Evolutionary conservation across 352 stramenopile species (phyloP).

Genomic region (Pythium dissotocum): DNA sequence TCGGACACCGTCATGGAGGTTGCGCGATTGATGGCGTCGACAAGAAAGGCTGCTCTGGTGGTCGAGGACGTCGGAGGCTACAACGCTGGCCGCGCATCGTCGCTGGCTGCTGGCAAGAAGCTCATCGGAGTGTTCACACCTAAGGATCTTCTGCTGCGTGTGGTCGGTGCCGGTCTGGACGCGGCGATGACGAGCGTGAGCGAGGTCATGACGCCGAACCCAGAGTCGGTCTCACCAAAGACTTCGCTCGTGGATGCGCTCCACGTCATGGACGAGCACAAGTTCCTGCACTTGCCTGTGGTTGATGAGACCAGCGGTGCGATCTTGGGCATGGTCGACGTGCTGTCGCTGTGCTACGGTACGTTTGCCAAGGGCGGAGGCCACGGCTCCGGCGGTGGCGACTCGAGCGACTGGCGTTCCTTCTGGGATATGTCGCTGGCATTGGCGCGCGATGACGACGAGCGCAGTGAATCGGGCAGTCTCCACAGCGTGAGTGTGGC

Average conservation of each 20-base stretch:
- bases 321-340: slow-evolving; percentile 86
- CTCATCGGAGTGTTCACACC: slow-evolving; percentile 97
- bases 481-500: slow-evolving; percentile 59
- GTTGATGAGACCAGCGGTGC: slow-evolving; percentile 79
- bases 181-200: slow-evolving; percentile 89
- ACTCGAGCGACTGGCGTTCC: slow-evolving; percentile 77
- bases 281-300: slow-evolving; percentile 97
- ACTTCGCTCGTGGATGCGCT: slow-evolving; percentile 96
- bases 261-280: slow-evolving; percentile 98
- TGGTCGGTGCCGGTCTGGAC: slow-evolving; percentile 91
- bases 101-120: slow-evolving; percentile 55
- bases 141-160: slow-evolving; percentile 96
- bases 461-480: slow-evolving; percentile 61
- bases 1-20: slow-evolving; percentile 86
- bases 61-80: slow-evolving; percentile 52
- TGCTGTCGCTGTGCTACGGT: slow-evolving; percentile 87
- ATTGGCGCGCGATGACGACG: slow-evolving; percentile 67
- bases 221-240: slow-evolving; percentile 91
- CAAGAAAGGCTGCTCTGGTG: slow-evolving; percentile 79
- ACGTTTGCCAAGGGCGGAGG: slow-evolving; percentile 75
- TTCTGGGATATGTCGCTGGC: slow-evolving; percentile 91
- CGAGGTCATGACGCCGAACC: slow-evolving; percentile 96
- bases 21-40: slow-evolving; percentile 82
- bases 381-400: slow-evolving; percentile 46
- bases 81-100: slow-evolving; percentile 25